Conservation (phyloP, 2,329 filamentous ascomycete genomes). For the Beauveria bassiana region DNA sequence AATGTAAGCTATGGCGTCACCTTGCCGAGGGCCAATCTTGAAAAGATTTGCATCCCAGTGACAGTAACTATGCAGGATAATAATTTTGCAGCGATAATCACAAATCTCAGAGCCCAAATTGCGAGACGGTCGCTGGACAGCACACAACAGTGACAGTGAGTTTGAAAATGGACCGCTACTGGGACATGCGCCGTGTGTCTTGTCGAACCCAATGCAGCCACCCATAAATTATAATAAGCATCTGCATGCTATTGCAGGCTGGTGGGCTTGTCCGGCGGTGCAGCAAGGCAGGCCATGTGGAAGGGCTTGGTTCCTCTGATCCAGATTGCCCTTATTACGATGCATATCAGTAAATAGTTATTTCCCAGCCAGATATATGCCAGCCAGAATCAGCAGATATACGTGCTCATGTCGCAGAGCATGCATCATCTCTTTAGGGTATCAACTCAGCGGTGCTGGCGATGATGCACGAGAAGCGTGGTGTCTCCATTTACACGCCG, state of each 20-base stretch:
- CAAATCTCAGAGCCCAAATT: not conserved
- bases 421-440: no score
- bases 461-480: not conserved
- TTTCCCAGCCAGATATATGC: not conserved
- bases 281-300: not conserved
- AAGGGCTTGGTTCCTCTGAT: not conserved
- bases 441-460: no score
- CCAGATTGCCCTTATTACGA: not conserved
- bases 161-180: no score
- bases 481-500: not conserved
- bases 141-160: not conserved
- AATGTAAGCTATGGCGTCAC: not conserved
- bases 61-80: not conserved
- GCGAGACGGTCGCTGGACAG: not conserved
- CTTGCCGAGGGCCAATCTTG: not conserved
- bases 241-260: not conserved
- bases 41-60: not conserved
- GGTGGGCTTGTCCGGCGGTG: not conserved
- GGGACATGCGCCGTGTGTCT: not conserved
- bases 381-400: no score
- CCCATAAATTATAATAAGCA: not conserved
- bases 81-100: not conserved
- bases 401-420: no score
- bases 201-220: not conserved
- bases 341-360: not conserved